A percentile compares a stretch with the other conserved stretches of the same genome.
These are phyloP conservation scores for Lachnellula occidentalis DNA, from an alignment of 2,329 filamentous ascomycete genomes.

Conservation along the genomic window DNA sequence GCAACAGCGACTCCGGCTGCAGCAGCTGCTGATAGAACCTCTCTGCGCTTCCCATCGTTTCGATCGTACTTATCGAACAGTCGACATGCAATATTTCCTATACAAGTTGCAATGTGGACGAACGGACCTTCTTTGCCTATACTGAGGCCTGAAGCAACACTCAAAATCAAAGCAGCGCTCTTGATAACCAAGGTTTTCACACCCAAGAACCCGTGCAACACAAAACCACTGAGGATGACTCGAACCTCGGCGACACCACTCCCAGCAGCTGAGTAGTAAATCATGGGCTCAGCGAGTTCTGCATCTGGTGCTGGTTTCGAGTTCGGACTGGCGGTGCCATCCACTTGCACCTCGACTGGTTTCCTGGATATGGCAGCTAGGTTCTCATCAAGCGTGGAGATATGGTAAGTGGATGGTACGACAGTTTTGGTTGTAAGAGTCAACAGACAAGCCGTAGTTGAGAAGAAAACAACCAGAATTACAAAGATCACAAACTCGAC, in stretches of 20 bases:
- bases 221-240: conserved; percentile 96
- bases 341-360: conserved; percentile 33
- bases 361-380: conserved; percentile 59
- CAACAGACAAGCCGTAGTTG: conserved; percentile 68
- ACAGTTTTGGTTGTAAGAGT: conserved; percentile 90
- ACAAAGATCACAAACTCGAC: conserved; percentile 78
- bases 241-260: conserved; percentile 96
- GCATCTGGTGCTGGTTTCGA: conserved; percentile 10
- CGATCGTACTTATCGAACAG: conserved; percentile 90
- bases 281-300: conserved; percentile 59
- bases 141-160: conserved; percentile 87
- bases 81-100: conserved; percentile 92
- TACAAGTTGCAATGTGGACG: conserved; percentile 93
- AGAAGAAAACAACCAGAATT: conserved; percentile 61
- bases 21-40: conserved; percentile 87
- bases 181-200: conserved; percentile 83
- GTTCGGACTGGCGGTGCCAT: conserved; percentile 40
- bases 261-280: conserved; percentile 93
- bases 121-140: conserved; percentile 90
- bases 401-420: conserved; percentile 79
- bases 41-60: conserved; percentile 90
- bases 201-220: conserved; percentile 91
- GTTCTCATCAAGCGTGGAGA: conserved; percentile 90
- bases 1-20: conserved; percentile 90
- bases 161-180: conserved; percentile 74